A percentile compares a stretch with the other conserved stretches of the same genome.
These are phyloP conservation scores for Cerrena zonata DNA, from an alignment of 1,284 basidiomycete genomes.

Conservation along the genomic window DNA sequence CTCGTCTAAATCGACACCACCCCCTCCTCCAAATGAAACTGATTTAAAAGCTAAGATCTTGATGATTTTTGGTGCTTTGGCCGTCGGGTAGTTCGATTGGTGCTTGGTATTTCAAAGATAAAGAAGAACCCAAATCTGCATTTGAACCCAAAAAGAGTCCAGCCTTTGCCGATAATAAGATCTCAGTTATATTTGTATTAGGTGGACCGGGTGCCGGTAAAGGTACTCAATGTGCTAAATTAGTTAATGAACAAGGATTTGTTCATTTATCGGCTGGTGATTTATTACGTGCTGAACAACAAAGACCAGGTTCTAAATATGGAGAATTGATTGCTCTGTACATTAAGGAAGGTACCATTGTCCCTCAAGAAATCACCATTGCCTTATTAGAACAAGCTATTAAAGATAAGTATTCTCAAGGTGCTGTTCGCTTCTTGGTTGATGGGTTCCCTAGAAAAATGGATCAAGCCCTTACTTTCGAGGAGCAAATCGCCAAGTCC, in stretches of 20 bases:
- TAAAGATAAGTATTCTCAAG: constrained; percentile 67
- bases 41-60: too few species aligned
- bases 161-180: constrained; percentile 68
- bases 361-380: constrained; percentile 95
- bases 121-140: too few species aligned
- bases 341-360: constrained; percentile 91
- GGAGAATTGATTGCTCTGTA: constrained; percentile 83
- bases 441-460: constrained; percentile 98
- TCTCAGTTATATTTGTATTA: constrained; percentile 91
- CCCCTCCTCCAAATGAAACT: too few species aligned
- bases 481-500: constrained; percentile 80
- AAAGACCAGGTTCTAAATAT: constrained; percentile 79
- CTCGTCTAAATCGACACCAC: too few species aligned
- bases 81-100: too few species aligned
- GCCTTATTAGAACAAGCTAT: constrained; percentile 95
- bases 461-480: constrained; percentile 95
- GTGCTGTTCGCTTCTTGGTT: constrained; percentile 84
- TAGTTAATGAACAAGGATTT: constrained; percentile 86
- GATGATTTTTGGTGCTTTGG: too few species aligned
- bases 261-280: constrained; percentile 97
- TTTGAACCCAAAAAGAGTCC: constrained; percentile 26
- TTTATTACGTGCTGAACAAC: constrained; percentile 90
- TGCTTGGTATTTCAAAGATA: too few species aligned
- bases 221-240: constrained; percentile 87
- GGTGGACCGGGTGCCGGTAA: constrained; percentile 98